Evolutionary conservation across 2,329 filamentous ascomycete species (phyloP).

Genomic region (Aplosporella prunicola): DNA sequence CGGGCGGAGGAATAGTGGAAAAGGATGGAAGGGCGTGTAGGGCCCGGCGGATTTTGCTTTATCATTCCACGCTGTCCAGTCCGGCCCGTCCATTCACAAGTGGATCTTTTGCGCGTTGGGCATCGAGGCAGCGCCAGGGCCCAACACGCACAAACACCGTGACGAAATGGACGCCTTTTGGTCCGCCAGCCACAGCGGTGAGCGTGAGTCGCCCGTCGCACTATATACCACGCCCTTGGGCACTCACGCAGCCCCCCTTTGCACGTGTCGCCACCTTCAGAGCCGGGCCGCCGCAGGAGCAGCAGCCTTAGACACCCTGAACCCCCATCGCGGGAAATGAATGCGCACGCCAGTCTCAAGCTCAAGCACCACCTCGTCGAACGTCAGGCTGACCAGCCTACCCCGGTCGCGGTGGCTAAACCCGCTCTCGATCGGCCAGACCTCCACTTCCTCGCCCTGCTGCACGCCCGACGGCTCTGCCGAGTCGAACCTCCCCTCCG

Average conservation of each 20-base stretch:
- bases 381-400: conserved; percentile 20
- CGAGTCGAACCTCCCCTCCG: conserved; percentile 35
- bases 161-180: too few relatives aligned
- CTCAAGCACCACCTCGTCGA: conserved; percentile 20
- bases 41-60: conserved; percentile 7
- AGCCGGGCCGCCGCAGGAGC: conserved; percentile 5
- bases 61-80: conserved; percentile 1
- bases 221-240: too few relatives aligned
- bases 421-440: conserved; percentile 25
- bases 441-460: conserved; percentile 44
- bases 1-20: conserved; percentile 3
- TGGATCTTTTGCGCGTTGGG: conserved; percentile 7
- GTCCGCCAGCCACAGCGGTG: too few relatives aligned
- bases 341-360: conserved; percentile 15
- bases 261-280: background rate
- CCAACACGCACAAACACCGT: conserved; percentile 5
- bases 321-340: conserved; percentile 20
- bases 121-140: conserved; percentile 6
- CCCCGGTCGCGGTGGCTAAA: conserved; percentile 21
- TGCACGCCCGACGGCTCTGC: conserved; percentile 45
- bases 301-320: conserved; percentile 16
- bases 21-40: conserved; percentile 1
- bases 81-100: conserved; percentile 7
- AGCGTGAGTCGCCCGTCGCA: too few relatives aligned
- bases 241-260: too few relatives aligned